Base-by-base conservation (phyloP, 257 asterid species). In the Solanum lycopersicoides region DNA sequence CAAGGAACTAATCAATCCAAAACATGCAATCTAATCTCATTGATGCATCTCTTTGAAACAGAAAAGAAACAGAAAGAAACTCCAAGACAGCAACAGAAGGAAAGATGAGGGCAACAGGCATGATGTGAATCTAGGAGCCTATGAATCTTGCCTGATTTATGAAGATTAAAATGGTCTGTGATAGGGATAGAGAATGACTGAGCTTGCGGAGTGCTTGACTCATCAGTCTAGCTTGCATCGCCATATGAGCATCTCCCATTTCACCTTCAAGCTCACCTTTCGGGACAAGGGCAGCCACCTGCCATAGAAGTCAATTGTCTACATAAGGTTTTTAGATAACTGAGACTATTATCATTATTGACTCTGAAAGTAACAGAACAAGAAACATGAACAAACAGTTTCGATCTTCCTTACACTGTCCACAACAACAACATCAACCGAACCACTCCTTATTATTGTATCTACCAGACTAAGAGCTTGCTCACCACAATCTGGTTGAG, bases 221-320 rank as follows among this genome's bases (percentile, higher is more conserved):
- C 99, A 96, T 96, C 72, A 96, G 95, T 86, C 99, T 96, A 87
- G 99, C 99, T 93, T 97, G 99, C 99, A 97, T 97, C 63, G 99
- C 99, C 98, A 97, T 97, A 93, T 96, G 99, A 7, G 98, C 98
- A 86, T 97, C 99, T 45, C 99, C 99, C 99, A 97, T 97, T 92
- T 97, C 99, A 90, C 99, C 99, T 91, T 97, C 99, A 88, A 96
- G 99, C 91, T 97, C 99, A 89, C 97, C 90, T 91, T 95, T 96
- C 30, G 99, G 99, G 86, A 97, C 99, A 89, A 97, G 93, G 86
- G 99, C 99, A 90, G 99, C 99, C 41, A 97, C 99, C 99, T 97
- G 92, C 86, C 75, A 86, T 82, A 34, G 69, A 82, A 10, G 85
- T 83, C 87, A 89, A 39, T 50, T 56, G 32, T 59, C 56, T 41